Conservation (phyloP, 2,329 filamentous ascomycete species). For the Pseudogymnoascus destructans region DNA sequence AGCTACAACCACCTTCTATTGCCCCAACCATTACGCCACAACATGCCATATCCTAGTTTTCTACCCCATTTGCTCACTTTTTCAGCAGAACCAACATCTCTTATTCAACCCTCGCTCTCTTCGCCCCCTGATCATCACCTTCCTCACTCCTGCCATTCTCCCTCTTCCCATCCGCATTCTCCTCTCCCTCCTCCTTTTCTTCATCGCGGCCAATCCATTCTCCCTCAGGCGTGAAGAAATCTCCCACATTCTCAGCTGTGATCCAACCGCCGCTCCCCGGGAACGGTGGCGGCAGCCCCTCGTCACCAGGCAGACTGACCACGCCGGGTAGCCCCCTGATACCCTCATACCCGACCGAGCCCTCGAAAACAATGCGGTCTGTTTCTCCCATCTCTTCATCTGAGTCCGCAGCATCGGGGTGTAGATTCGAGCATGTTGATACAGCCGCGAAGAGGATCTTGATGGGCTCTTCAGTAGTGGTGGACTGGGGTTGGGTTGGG, state of each 20-base stretch:
- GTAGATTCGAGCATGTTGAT: conserved; percentile 60
- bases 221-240: conserved; percentile 70
- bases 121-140: conserved; percentile 30
- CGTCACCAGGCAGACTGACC: conserved; percentile 34
- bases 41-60: neutral
- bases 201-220: conserved; percentile 50
- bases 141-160: conserved; percentile 41
- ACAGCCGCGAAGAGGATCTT: conserved; percentile 47
- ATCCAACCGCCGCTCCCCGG: conserved; percentile 73
- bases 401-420: conserved; percentile 55
- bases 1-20: neutral
- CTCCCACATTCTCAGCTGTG: conserved; percentile 77
- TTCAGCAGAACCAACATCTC: neutral
- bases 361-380: conserved; percentile 45
- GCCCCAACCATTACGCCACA: neutral
- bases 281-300: conserved; percentile 50
- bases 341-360: conserved; percentile 34
- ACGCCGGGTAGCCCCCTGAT: conserved; percentile 46
- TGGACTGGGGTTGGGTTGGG: conserved; percentile 28
- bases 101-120: conserved; percentile 20
- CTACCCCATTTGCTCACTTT: neutral
- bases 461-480: conserved; percentile 21
- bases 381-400: conserved; percentile 31
- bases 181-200: conserved; percentile 25
- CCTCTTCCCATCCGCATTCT: conserved; percentile 29